Evolutionary conservation across 495 filamentous ascomycete species (phyloP).

Genomic region (Neurospora sp.): DNA sequence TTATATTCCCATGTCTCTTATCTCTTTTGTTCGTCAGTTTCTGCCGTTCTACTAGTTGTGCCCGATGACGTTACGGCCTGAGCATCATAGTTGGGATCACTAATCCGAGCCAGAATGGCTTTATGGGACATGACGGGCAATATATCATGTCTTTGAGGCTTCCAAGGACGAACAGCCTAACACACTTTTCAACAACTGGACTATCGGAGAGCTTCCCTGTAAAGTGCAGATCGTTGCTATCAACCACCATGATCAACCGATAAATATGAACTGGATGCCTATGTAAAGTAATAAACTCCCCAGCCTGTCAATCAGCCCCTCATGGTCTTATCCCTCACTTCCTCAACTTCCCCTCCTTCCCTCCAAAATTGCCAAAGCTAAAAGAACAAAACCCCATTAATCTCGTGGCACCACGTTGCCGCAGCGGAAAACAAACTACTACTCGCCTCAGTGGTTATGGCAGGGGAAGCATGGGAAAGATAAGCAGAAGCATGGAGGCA

Average conservation of each 20-base stretch:
- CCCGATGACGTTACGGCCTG: not conserved
- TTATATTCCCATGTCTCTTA: not conserved
- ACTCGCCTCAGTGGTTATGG: not conserved
- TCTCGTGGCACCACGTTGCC: not conserved
- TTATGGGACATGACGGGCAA: not conserved
- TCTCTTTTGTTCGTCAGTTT: not conserved
- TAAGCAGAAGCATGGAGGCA: not conserved
- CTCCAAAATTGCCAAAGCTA: not conserved
- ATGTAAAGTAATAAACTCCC: not conserved
- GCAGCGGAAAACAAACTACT: not conserved
- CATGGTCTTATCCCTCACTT: not conserved
- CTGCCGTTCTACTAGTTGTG: not conserved
- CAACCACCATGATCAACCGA: not conserved
- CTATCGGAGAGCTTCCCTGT: not conserved
- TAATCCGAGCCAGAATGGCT: not conserved
- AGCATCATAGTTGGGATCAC: not conserved
- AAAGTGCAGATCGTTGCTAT: not conserved
- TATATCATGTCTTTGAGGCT: not conserved
- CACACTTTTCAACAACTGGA: not conserved
- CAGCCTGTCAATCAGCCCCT: not conserved
- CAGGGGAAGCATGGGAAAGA: not conserved
- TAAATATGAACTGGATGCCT: not conserved
- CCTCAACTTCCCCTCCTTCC: not conserved
- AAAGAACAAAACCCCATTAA: not conserved
- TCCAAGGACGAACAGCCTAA: not conserved